Evolutionary conservation across 192 early-diverging fungal genomes (phyloP).

Genomic region (Fimicolochytrium jonesii): DNA sequence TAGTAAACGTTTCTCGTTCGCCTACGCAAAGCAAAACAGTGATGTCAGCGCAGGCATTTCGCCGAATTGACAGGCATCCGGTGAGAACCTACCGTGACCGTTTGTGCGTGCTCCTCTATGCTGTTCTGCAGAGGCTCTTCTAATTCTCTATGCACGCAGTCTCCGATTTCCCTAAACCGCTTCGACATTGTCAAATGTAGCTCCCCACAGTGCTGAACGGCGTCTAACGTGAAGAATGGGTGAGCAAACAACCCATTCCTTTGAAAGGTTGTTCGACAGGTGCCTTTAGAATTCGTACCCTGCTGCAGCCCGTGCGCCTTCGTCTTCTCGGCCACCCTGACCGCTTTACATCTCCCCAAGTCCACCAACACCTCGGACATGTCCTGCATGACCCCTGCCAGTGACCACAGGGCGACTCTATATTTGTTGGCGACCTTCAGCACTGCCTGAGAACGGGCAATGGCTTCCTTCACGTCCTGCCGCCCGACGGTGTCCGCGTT

Average conservation of each 20-base stretch:
- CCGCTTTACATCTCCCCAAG: constrained; percentile 7
- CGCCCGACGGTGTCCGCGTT: neutral
- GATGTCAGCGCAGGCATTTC: neutral
- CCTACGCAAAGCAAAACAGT: neutral
- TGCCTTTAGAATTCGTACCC: neutral
- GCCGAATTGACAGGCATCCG: neutral
- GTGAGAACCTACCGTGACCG: constrained; percentile 10
- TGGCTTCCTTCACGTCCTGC: constrained; percentile 19
- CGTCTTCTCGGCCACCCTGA: constrained; percentile 1
- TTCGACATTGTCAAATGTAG: constrained; percentile 19
- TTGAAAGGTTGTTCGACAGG: neutral
- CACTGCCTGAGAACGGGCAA: neutral
- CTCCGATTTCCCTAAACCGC: constrained; percentile 16
- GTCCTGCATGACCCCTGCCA: constrained; percentile 13
- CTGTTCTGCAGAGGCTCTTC: constrained; percentile 25
- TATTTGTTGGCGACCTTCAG: constrained; percentile 20
- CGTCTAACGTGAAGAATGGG: neutral
- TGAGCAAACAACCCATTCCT: neutral
- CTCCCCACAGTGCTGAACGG: constrained; percentile 10
- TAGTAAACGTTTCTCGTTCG: constrained; percentile 16
- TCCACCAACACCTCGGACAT: constrained; percentile 17
- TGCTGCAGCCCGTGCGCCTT: neutral
- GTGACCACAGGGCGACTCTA: neutral
- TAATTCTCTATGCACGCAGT: constrained; percentile 14
- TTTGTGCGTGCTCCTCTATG: constrained; percentile 19